phyloP scores from a whole-genome alignment of 2,329 filamentous ascomycete genomes.

The Cladosporium colombiae region DNA sequence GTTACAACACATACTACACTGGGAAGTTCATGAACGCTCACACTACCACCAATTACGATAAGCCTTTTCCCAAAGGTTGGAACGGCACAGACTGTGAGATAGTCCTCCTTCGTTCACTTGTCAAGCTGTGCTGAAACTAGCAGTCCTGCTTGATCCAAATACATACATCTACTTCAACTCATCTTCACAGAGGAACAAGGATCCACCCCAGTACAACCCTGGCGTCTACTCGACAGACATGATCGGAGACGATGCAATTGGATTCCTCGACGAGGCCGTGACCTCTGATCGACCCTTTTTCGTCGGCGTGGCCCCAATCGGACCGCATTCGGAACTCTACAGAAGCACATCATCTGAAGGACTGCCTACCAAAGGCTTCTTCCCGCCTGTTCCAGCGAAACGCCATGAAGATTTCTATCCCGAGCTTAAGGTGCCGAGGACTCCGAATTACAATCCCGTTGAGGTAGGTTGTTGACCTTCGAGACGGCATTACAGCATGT shows the following conservation, averaged over 20 bases:
- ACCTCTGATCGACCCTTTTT: neutral
- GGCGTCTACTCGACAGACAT: neutral
- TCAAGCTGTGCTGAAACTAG: neutral
- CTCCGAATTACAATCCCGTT: neutral
- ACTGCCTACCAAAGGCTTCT: neutral
- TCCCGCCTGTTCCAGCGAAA: neutral
- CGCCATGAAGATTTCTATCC: neutral
- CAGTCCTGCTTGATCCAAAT: neutral
- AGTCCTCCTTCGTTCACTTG: accelerated
- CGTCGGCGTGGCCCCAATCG: neutral
- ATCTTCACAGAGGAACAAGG: neutral
- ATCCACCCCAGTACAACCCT: neutral
- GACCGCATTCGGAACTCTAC: neutral
- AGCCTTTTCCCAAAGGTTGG: neutral
- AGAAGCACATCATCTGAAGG: neutral
- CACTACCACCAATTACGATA: neutral
- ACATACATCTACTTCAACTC: neutral
- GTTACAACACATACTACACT: slow-evolving; percentile 71
- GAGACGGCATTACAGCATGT: neutral
- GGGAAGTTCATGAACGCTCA: slow-evolving; percentile 32
- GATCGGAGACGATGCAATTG: neutral
- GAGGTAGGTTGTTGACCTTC: neutral
- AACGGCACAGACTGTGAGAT: neutral
- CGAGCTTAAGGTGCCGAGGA: neutral
- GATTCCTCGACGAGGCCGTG: neutral